A percentile compares a stretch with the other conserved stretches of the same genome.
These are phyloP conservation scores for Tuber indicum DNA, from an alignment of 495 filamentous ascomycete species.

Conservation along the genomic window DNA sequence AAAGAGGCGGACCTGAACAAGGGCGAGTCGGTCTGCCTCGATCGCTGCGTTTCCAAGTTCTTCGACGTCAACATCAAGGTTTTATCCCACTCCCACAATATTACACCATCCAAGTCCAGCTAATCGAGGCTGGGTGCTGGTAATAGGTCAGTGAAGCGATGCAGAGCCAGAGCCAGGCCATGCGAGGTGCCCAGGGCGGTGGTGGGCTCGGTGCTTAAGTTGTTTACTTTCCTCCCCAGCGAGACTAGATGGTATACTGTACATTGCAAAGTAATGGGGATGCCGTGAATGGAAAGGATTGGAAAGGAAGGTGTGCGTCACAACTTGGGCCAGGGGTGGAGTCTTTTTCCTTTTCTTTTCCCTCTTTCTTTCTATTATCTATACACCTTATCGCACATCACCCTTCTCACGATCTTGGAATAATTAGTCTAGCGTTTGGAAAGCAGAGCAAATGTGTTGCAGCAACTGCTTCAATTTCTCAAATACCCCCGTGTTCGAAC, in stretches of 20 bases:
- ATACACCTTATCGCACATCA: neutral
- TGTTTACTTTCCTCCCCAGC: neutral
- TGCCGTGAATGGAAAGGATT: constrained; percentile 3
- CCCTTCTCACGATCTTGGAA: neutral
- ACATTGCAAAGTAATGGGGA: neutral
- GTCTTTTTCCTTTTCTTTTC: neutral
- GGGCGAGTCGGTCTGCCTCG: constrained; percentile 94
- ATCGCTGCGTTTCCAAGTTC: constrained; percentile 94
- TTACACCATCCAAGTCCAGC: constrained; percentile 29
- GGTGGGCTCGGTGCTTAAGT: neutral
- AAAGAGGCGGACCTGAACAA: constrained; percentile 94
- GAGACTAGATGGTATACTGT: neutral
- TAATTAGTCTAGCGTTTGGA: neutral
- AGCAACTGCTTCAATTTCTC: neutral
- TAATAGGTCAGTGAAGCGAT: neutral
- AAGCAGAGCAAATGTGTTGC: neutral
- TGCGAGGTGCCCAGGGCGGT: neutral
- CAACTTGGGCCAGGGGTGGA: neutral
- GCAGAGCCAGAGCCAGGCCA: neutral
- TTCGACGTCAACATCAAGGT: constrained; percentile 98
- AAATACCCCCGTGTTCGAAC: neutral
- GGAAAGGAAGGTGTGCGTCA: constrained; percentile 3
- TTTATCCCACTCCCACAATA: neutral
- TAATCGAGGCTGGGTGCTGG: neutral
- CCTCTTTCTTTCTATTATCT: neutral